These are phyloP conservation scores for Geotrichum phurueaensis DNA, from an alignment of 1,139 yeast species.

Conservation along the genomic window DNA sequence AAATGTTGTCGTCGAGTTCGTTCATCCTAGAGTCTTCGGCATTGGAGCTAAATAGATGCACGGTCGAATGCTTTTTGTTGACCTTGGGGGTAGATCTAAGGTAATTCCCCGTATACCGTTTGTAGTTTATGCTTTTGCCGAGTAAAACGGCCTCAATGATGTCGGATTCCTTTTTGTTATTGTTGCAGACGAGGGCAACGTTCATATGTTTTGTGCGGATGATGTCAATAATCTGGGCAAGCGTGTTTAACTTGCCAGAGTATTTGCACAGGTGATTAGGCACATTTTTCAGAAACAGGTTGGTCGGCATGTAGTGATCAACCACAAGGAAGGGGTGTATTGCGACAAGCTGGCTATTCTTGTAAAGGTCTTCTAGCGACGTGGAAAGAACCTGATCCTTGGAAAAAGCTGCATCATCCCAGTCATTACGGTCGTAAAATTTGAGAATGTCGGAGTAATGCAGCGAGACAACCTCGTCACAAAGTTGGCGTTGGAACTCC, in stretches of 20 bases:
- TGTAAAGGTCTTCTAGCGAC: conserved; percentile 57
- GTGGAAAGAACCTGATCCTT: conserved; percentile 49
- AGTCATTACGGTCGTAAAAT: conserved; percentile 60
- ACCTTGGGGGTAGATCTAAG: conserved; percentile 21
- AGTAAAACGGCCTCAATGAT: conserved; percentile 68
- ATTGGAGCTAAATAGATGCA: conserved; percentile 33
- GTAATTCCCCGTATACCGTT: conserved; percentile 55
- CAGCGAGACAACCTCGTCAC: conserved; percentile 84
- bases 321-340: conserved; percentile 85
- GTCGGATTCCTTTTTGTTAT: conserved; percentile 45
- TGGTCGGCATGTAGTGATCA: conserved; percentile 81
- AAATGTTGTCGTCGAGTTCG: neutral
- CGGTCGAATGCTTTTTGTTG: conserved; percentile 26
- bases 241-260: conserved; percentile 76
- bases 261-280: conserved; percentile 70
- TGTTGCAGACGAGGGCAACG: conserved; percentile 44
- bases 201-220: conserved; percentile 40
- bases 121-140: conserved; percentile 61
- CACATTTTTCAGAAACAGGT: conserved; percentile 67
- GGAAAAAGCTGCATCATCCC: conserved; percentile 18
- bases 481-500: conserved; percentile 79
- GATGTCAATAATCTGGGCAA: conserved; percentile 45
- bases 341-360: conserved; percentile 71
- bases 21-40: conserved; percentile 21
- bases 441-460: conserved; percentile 88